These are phyloP conservation scores for Heritiera littoralis DNA, from an alignment of 345 rosid species.

Conservation along the genomic window DNA sequence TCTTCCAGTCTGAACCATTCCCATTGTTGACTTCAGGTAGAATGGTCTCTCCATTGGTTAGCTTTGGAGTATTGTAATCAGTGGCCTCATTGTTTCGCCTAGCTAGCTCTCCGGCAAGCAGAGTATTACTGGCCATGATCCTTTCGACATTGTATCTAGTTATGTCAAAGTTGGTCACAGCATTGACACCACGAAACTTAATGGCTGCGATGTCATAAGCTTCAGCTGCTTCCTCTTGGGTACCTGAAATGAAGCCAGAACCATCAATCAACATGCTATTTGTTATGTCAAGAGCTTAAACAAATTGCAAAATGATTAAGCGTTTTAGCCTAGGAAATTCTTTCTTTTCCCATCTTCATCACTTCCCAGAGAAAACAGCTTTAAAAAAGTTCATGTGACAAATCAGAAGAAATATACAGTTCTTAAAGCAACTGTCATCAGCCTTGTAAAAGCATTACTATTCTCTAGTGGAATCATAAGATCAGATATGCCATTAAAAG, in stretches of 20 bases:
- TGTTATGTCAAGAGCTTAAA: not conserved
- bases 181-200: constrained; percentile 74
- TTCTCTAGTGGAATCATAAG: constrained; percentile 37
- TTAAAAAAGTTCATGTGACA: constrained; percentile 26
- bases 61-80: constrained; percentile 24
- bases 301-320: not conserved
- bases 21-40: constrained; percentile 28
- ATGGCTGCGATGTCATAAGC: constrained; percentile 81
- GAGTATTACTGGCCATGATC: constrained; percentile 72
- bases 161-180: constrained; percentile 80
- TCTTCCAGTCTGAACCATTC: constrained; percentile 48
- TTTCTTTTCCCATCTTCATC: constrained; percentile 10
- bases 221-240: constrained; percentile 90
- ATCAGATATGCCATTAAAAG: constrained; percentile 16
- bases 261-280: not conserved
- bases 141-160: constrained; percentile 71
- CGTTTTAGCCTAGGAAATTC: not conserved
- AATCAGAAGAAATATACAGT: constrained; percentile 19
- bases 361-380: constrained; percentile 25
- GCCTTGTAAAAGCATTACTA: constrained; percentile 47
- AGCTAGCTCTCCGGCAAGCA: constrained; percentile 71
- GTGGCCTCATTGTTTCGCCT: constrained; percentile 41
- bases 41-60: constrained; percentile 18
- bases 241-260: constrained; percentile 38
- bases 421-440: constrained; percentile 38